Evolutionary conservation across 441 rosid species (phyloP).

Genomic region (Pelargonium citronellum): DNA sequence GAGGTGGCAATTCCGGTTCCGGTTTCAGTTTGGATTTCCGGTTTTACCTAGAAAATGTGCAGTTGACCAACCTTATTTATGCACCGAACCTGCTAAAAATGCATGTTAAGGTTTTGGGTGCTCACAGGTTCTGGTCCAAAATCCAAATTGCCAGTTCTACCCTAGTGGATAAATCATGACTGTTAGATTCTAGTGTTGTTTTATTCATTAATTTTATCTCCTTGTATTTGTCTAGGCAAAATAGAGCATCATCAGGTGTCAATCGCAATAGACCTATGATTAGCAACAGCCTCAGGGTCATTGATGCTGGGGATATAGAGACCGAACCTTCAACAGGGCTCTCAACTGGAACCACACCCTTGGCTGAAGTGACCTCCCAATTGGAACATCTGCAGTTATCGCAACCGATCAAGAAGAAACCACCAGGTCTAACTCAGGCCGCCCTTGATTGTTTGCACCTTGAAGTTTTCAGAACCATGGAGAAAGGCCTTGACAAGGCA

Average conservation of each 20-base stretch:
- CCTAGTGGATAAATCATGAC: too few species aligned
- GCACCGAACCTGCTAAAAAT: too few species aligned
- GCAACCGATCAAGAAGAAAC: slow-evolving; percentile 41
- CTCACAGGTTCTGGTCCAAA: too few species aligned
- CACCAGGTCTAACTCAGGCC: slow-evolving; percentile 64
- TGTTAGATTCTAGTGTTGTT: too few species aligned
- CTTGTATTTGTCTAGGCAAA: slow-evolving; percentile 39
- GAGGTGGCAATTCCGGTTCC: too few species aligned
- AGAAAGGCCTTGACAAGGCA: slow-evolving; percentile 23
- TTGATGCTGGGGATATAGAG: slow-evolving; percentile 37
- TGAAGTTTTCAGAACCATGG: slow-evolving; percentile 38
- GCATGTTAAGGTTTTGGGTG: too few species aligned
- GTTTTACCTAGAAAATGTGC: too few species aligned
- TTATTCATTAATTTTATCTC: background rate
- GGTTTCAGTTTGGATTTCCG: too few species aligned
- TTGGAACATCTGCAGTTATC: slow-evolving; percentile 27
- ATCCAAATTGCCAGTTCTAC: too few species aligned
- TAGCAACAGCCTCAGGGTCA: slow-evolving; percentile 35
- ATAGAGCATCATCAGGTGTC: slow-evolving; percentile 28
- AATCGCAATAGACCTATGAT: slow-evolving; percentile 26
- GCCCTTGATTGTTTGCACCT: slow-evolving; percentile 40
- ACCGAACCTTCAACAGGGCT: slow-evolving; percentile 21
- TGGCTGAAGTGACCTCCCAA: slow-evolving; percentile 23
- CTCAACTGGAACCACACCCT: slow-evolving; percentile 22
- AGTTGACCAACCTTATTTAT: too few species aligned